Evolutionary conservation across 1,284 basidiomycete genomes (phyloP), one percentile per base, ranked within the genome.

Genomic region (Malassezia dermatis): DNA sequence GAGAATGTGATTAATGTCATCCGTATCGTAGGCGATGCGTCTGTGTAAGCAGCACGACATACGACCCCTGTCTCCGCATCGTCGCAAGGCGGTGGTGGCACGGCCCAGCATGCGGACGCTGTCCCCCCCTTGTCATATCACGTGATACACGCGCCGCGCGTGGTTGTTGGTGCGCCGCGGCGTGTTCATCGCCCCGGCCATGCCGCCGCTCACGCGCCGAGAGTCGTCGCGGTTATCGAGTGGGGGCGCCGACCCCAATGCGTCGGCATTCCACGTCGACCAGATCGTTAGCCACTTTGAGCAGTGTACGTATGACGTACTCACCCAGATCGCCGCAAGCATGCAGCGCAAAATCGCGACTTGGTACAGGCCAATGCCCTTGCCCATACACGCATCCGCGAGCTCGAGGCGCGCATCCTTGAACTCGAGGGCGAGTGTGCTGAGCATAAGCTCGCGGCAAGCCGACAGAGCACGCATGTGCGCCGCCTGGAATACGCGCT

Each of bases 301-400:
- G 51, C 68, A 62, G 49, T 60, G 51, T 62, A 45, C 26, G 61
- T 58, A 8, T 13, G 13, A 17, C 58, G 68, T 55, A 67, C 47
- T 13, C 45, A 47, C 21, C 8, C 46, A 56, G 53, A 52, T 37
- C 55, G 55, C 12, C 67, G 70, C 17, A 73, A 73, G 55, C 70
- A 73, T 51, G 68, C 71, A 13, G 60, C 67, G 11, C 70, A 73
- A 45, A 73, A 73, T 42, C 58, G 70, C 30, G 68, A 73, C 35
- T 64, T 73, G 53, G 71, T 73, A 51, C 71, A 67, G 48, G 54
- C 64, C 43, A 73, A 73, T 30, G 62, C 70, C 15, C 34, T 64
- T 0, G 53, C 59, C 0, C 65, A 69, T 44, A 42, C 67, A 30
- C 65, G 69, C 24, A 65, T 68, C 27, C 62, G 69, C 17, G 70